Percentiles rank a stretch among this genome's conserved stretches.
Conservation (phyloP, 2,329 filamentous ascomycete genomes). For the Helotiales sp. region DNA sequence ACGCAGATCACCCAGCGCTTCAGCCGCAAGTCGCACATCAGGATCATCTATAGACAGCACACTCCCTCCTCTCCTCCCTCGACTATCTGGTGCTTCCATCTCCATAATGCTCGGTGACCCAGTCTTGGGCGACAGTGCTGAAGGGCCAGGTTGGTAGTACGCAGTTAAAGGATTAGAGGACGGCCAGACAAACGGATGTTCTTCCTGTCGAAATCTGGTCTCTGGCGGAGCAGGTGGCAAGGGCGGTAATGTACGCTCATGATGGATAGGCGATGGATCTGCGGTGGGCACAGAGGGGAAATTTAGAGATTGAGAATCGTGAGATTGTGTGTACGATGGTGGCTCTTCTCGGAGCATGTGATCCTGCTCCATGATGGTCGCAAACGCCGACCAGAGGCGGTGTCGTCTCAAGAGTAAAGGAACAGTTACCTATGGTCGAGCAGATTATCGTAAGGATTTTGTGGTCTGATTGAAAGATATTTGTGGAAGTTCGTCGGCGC, state of each 20-base stretch:
- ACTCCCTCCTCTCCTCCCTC: constrained; percentile 33
- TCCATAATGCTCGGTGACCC: constrained; percentile 30
- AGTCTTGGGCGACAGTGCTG: constrained; percentile 32
- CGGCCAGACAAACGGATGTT: constrained; percentile 32
- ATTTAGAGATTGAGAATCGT: constrained; percentile 31
- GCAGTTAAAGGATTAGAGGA: constrained; percentile 36
- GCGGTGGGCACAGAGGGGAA: constrained; percentile 31
- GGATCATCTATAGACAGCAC: constrained; percentile 57
- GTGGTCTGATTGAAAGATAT: constrained; percentile 12
- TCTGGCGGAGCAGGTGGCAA: constrained; percentile 29
- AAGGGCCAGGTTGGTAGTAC: constrained; percentile 35
- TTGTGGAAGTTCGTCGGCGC: constrained; percentile 13
- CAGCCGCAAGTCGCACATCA: constrained; percentile 69
- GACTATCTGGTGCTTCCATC: constrained; percentile 32
- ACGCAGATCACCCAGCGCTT: constrained; percentile 72
- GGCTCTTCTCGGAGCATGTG: constrained; percentile 32
- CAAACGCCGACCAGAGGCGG: constrained; percentile 21
- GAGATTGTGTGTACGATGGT: constrained; percentile 29
- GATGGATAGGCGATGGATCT: constrained; percentile 30
- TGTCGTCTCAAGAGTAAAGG: background rate
- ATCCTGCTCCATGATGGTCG: constrained; percentile 32
- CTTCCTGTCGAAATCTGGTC: constrained; percentile 25
- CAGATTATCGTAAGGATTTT: background rate
- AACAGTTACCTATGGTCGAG: background rate
- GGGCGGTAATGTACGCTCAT: constrained; percentile 34